Conservation (phyloP, 2,329 filamentous ascomycete genomes). For the Sporothrix schenckii region DNA sequence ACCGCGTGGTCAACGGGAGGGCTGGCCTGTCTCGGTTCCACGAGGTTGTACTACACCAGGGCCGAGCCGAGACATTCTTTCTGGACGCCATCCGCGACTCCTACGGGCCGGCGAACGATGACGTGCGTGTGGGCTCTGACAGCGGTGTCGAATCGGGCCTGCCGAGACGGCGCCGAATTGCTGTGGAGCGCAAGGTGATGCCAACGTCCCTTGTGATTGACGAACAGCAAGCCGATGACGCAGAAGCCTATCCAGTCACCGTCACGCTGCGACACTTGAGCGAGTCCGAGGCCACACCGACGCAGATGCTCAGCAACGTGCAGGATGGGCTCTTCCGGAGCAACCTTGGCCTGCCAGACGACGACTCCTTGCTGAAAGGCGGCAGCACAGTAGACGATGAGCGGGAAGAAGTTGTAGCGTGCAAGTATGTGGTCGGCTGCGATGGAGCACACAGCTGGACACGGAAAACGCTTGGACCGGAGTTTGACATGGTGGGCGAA, state of each 20-base stretch:
- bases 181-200: slow-evolving; percentile 60
- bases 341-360: slow-evolving; percentile 46
- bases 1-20: slow-evolving; percentile 65
- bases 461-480: slow-evolving; percentile 53
- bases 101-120: slow-evolving; percentile 22
- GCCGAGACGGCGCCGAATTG: slow-evolving; percentile 39
- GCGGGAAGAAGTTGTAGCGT: slow-evolving; percentile 52
- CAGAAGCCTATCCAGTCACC: slow-evolving; percentile 59
- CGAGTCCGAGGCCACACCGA: slow-evolving; percentile 57
- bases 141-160: slow-evolving; percentile 25
- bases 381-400: not conserved
- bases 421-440: slow-evolving; percentile 68
- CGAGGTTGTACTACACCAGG: slow-evolving; percentile 71
- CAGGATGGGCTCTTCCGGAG: slow-evolving; percentile 59
- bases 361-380: no score
- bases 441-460: slow-evolving; percentile 72
- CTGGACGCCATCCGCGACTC: slow-evolving; percentile 36
- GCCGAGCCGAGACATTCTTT: slow-evolving; percentile 69
- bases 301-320: slow-evolving; percentile 45
- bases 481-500: slow-evolving; percentile 56
- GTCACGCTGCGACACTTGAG: slow-evolving; percentile 59
- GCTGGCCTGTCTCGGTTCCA: slow-evolving; percentile 64
- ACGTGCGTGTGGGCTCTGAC: slow-evolving; percentile 3
- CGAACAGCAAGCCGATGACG: slow-evolving; percentile 49
- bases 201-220: slow-evolving; percentile 57